Evolutionary conservation across 1,139 yeast genomes (phyloP).

Genomic region (Entelexis sorbosivorans): DNA sequence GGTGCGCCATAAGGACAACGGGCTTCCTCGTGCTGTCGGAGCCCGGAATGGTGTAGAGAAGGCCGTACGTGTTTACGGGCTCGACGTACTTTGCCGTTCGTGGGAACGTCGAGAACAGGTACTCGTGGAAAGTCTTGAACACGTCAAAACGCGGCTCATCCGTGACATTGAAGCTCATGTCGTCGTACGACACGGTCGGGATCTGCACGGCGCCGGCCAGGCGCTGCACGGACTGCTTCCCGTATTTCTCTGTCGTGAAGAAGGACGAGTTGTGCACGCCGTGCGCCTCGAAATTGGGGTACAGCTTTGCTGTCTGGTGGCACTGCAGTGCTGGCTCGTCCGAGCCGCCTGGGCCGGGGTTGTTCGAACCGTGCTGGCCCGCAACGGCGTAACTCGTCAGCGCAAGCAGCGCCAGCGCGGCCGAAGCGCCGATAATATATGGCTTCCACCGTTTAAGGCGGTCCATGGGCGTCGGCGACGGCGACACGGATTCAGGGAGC

Average conservation of each 20-base stretch:
- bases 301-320: neutral
- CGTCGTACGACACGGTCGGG: conserved; percentile 54
- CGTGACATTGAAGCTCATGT: conserved; percentile 34
- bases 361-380: neutral
- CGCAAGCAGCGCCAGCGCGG: conserved; percentile 2
- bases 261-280: conserved; percentile 7
- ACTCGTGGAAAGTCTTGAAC: conserved; percentile 45
- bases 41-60: conserved; percentile 59
- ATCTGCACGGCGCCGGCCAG: conserved; percentile 45
- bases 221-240: conserved; percentile 22
- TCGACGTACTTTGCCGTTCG: conserved; percentile 41
- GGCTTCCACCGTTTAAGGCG: conserved; percentile 3
- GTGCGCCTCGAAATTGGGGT: conserved; percentile 4
- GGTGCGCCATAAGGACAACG: conserved; percentile 60
- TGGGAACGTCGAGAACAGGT: conserved; percentile 42
- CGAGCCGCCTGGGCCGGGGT: neutral
- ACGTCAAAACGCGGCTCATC: conserved; percentile 33
- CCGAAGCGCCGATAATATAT: conserved; percentile 1
- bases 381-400: conserved; percentile 6
- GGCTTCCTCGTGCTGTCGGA: conserved; percentile 46
- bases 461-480: conserved; percentile 1
- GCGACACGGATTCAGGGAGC: neutral
- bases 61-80: conserved; percentile 54
- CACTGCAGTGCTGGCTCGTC: conserved; percentile 1
- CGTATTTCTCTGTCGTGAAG: conserved; percentile 25